Percentiles rank a stretch among this genome's conserved stretches.
Conservation (phyloP, 352 stramenopile species). For the Globisporangium echinulatum region DNA sequence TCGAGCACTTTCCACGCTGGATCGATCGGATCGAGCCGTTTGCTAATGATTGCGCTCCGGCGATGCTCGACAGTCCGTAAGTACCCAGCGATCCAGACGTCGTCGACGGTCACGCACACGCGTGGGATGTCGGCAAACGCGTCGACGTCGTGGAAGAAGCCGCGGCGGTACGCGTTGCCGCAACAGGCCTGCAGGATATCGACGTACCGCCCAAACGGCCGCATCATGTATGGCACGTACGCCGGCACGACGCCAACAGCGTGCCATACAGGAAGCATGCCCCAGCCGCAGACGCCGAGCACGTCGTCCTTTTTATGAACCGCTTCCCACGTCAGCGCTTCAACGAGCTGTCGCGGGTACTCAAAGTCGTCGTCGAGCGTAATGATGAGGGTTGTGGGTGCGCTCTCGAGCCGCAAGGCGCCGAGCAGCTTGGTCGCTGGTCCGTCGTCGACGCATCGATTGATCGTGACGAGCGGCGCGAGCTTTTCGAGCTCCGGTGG, state of each 20-base stretch:
- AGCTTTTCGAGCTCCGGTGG: slow-evolving; percentile 37
- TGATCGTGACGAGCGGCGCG: slow-evolving; percentile 47
- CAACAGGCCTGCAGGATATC: slow-evolving; percentile 72
- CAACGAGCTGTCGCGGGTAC: slow-evolving; percentile 56
- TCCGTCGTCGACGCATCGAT: slow-evolving; percentile 77
- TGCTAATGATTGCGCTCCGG: slow-evolving; percentile 65
- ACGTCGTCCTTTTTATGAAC: slow-evolving; percentile 46
- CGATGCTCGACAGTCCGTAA: slow-evolving; percentile 56
- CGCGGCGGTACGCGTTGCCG: slow-evolving; percentile 64
- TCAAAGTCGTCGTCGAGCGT: slow-evolving; percentile 82
- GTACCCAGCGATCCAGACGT: slow-evolving; percentile 80
- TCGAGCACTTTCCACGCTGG: slow-evolving; percentile 65
- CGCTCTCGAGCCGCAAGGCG: slow-evolving; percentile 49
- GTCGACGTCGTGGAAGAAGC: slow-evolving; percentile 70
- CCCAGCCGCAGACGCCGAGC: slow-evolving; percentile 74
- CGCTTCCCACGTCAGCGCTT: slow-evolving; percentile 65
- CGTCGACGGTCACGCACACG: slow-evolving; percentile 74
- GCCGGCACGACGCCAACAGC: slow-evolving; percentile 67
- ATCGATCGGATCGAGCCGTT: slow-evolving; percentile 62
- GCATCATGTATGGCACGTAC: slow-evolving; percentile 83
- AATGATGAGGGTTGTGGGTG: slow-evolving; percentile 64
- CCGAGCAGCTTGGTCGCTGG: slow-evolving; percentile 71
- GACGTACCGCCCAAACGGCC: slow-evolving; percentile 56
- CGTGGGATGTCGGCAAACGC: slow-evolving; percentile 56
- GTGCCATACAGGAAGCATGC: slow-evolving; percentile 70